Conservation (phyloP, 2,329 filamentous ascomycete genomes). For the Arthrobotrys iridis region DNA sequence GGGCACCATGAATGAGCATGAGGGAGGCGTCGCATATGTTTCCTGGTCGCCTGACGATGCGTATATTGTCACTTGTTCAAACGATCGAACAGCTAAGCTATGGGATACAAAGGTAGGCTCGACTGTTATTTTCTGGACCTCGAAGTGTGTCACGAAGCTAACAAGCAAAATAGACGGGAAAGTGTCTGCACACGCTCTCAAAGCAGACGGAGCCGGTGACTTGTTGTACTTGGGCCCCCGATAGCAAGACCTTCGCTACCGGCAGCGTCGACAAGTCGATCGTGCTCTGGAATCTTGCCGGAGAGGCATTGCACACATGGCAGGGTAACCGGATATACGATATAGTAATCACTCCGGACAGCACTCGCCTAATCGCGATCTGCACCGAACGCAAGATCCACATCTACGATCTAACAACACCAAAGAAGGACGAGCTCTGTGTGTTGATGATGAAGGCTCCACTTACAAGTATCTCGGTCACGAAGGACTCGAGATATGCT, state of each 20-base stretch:
- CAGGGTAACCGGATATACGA: conserved; percentile 82
- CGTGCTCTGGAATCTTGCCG: conserved; percentile 75
- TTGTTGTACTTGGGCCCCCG: conserved; percentile 85
- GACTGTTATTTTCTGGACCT: background rate
- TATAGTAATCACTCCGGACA: conserved; percentile 82
- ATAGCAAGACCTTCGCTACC: conserved; percentile 80
- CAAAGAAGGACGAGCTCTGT: conserved; percentile 74
- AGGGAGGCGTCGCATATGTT: conserved; percentile 77
- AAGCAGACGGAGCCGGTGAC: conserved; percentile 86
- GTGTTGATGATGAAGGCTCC: conserved; percentile 72
- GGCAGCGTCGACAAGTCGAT: conserved; percentile 77
- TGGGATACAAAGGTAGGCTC: conserved; percentile 75
- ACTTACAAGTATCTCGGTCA: conserved; percentile 82
- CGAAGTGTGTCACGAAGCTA: conserved; percentile 67
- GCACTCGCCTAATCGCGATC: conserved; percentile 80
- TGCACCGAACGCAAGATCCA: conserved; percentile 76
- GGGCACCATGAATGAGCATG: conserved; percentile 73
- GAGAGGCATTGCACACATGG: conserved; percentile 73
- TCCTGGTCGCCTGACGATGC: conserved; percentile 92
- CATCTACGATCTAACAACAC: conserved; percentile 82
- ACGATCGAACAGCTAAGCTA: conserved; percentile 76
- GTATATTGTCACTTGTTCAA: conserved; percentile 83
- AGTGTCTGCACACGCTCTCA: conserved; percentile 71
- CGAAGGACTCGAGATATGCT: conserved; percentile 79
- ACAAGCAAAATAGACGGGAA: conserved; percentile 68